Evolutionary conservation across 192 early-diverging fungal species (phyloP), one percentile per base, ranked within the genome.

Genomic region (Linnemannia hyalina): DNA sequence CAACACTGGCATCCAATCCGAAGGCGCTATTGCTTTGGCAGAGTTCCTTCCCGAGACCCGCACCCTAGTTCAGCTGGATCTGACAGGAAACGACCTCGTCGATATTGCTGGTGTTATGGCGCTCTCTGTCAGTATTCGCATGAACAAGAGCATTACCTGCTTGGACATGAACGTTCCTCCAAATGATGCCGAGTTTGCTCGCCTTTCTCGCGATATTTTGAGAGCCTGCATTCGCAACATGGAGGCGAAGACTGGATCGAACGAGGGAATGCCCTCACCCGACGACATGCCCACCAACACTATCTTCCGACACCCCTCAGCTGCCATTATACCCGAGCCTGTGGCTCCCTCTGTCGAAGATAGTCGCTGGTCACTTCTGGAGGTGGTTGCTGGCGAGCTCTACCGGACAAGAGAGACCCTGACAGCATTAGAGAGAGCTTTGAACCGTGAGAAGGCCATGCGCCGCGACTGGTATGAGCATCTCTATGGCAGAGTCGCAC

Each of bases 61-160:
- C 9, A 71, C 90, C 36, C 87, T 98, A 18, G 88, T 89, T 75
- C 90, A 93, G 69, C 91, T 98, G 77, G 95, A 97, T 82, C 83
- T 98, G 42, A 93, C 94, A 8, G 88, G 91, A 32, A 98, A 98
- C 83, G 91, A 93, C 16, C 88, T 80, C 3, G 95, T 98, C 47
- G 93, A 95, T 38, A 83, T 97, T 78, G 95, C 94, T 3, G 97
- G 97, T 11, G 85, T 96, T 15, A 94, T 96, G 91, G 96, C 97
- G 6, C 88, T 98, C n/a, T 90, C 95, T 6, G 94, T 93, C 13
- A 94, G 94, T n/a, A 90, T 97, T 44, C 94, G 94, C 74, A 93
- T 96, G 83, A 98, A 97, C 86, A 82, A 89, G 55, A 93, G 93
- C 65, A 80, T 98, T 63, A 93, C 93, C 29, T 92, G 91, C 75